Percentiles rank a stretch among this genome's conserved stretches.
Evolutionary conservation across 495 filamentous ascomycete species (phyloP).

Genomic region (Talaromyces ruber): DNA sequence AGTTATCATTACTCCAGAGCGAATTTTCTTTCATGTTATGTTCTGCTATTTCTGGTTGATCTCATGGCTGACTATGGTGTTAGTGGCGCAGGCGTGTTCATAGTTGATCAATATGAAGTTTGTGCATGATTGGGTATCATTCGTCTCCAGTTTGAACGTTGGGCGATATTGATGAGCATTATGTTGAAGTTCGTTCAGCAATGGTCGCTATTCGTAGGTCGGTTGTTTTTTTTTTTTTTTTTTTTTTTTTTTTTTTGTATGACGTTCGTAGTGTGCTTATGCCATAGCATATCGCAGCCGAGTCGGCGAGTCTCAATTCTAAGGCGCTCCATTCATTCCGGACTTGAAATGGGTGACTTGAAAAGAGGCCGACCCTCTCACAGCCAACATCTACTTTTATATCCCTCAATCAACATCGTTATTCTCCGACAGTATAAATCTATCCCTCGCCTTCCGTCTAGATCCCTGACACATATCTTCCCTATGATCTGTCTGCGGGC

Average conservation of each 20-base stretch:
- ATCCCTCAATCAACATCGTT: not conserved
- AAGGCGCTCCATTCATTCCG: not conserved
- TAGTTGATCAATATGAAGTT: constrained; percentile 2
- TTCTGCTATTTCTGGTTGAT: constrained; percentile 11
- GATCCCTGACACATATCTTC: not conserved
- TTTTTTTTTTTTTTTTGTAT: not conserved
- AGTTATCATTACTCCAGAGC: constrained; percentile 6
- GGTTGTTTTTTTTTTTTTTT: not conserved
- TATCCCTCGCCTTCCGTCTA: not conserved
- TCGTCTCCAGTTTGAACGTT: not conserved
- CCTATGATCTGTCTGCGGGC: not conserved
- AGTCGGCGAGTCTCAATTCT: not conserved
- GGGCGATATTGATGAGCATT: not conserved
- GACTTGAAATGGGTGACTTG: not conserved
- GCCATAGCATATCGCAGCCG: not conserved
- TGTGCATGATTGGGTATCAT: not conserved
- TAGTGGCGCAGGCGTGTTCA: constrained; percentile 22
- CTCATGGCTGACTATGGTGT: constrained; percentile 25
- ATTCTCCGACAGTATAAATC: not conserved
- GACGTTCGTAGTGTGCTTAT: not conserved
- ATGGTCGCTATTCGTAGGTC: not conserved
- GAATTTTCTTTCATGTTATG: constrained; percentile 8
- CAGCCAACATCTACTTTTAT: not conserved
- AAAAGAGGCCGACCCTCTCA: not conserved
- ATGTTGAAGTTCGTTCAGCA: not conserved